Conservation (phyloP, 805 yeast species). For the Wickerhamomyces xylosicus region DNA sequence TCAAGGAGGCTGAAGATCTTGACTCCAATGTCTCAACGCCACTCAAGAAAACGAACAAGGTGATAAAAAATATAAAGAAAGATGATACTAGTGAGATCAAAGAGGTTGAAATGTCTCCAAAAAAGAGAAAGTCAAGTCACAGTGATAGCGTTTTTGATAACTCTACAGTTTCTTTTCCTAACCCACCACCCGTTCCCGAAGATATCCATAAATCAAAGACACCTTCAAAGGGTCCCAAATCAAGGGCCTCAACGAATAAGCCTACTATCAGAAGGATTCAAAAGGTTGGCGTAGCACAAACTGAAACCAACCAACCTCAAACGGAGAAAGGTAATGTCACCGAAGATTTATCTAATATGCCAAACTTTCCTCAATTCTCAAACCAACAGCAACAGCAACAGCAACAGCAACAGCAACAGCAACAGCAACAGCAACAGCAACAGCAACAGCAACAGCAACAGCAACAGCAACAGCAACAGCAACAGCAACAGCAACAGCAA, state of each 20-base stretch:
- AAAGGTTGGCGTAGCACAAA: too few species aligned
- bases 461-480: background rate
- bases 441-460: slow-evolving; percentile 1
- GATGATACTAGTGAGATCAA: background rate
- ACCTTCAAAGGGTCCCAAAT: too few species aligned
- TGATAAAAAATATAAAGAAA: background rate
- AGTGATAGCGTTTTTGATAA: too few species aligned
- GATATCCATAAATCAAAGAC: too few species aligned
- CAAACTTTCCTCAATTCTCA: too few species aligned
- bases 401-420: slow-evolving; percentile 1
- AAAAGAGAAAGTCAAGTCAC: background rate
- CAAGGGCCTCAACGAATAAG: too few species aligned
- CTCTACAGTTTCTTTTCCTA: too few species aligned
- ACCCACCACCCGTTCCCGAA: too few species aligned
- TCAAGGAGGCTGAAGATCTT: slow-evolving; percentile 11
- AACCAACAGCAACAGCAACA: background rate
- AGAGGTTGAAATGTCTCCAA: too few species aligned
- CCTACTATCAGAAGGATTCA: too few species aligned
- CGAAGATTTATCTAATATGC: background rate
- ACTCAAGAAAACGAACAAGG: background rate
- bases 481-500: slow-evolving; percentile 2
- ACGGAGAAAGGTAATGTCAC: background rate
- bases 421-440: slow-evolving; percentile 2
- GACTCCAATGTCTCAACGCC: background rate
- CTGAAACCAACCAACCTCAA: too few species aligned